Conservation (phyloP, 306 rosid genomes). For the Cucurbita moschata region DNA sequence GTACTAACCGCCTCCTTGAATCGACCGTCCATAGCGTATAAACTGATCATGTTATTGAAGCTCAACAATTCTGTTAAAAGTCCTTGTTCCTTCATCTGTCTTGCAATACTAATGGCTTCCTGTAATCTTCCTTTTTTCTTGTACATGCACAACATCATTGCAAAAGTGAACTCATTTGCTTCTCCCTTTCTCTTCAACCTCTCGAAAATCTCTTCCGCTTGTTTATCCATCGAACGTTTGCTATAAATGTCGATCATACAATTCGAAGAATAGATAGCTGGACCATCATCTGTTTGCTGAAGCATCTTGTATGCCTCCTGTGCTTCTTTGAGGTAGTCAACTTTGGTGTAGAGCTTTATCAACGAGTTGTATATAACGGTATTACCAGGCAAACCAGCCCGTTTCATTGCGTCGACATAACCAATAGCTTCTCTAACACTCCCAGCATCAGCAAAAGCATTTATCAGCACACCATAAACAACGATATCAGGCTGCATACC, state of each 20-base stretch:
- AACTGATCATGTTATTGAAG: conserved; percentile 48
- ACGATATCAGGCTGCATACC: conserved; percentile 48
- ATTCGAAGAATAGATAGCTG: conserved; percentile 54
- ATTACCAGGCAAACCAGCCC: conserved; percentile 42
- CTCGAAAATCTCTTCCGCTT: conserved; percentile 50
- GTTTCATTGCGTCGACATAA: conserved; percentile 44
- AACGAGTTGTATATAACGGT: conserved; percentile 41
- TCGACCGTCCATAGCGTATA: conserved; percentile 48
- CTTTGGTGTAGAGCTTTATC: conserved; percentile 68
- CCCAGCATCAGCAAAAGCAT: conserved; percentile 61
- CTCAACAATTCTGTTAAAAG: conserved; percentile 44
- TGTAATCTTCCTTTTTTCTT: conserved; percentile 55
- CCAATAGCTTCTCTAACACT: conserved; percentile 40
- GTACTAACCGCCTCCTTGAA: conserved; percentile 40
- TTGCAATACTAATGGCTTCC: conserved; percentile 46
- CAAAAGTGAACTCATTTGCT: conserved; percentile 69
- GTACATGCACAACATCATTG: conserved; percentile 83
- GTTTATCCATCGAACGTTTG: conserved; percentile 44
- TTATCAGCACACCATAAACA: conserved; percentile 55
- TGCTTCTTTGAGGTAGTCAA: conserved; percentile 64
- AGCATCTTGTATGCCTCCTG: conserved; percentile 56
- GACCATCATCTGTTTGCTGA: conserved; percentile 34
- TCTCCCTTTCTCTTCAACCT: conserved; percentile 31
- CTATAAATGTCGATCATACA: conserved; percentile 82
- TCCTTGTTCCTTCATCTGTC: conserved; percentile 41